Evolutionary conservation across 1,284 basidiomycete species (phyloP).

Genomic region (Tylopilus sp.): DNA sequence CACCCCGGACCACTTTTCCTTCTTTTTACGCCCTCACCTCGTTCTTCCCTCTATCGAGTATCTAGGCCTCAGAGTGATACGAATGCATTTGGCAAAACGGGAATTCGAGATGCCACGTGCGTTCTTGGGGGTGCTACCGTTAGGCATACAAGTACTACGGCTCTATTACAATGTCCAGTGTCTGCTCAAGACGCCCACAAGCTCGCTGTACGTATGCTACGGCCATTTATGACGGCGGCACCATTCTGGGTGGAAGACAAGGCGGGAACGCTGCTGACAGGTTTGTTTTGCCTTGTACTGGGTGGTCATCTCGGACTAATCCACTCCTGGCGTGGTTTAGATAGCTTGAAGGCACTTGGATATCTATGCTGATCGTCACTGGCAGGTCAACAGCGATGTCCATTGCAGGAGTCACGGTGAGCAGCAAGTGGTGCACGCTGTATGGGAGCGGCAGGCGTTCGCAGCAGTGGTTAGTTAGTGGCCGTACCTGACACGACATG

Average conservation of each 20-base stretch:
- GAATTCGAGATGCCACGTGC: slow-evolving; percentile 13
- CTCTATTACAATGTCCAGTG: slow-evolving; percentile 19
- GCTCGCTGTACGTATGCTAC: slow-evolving; percentile 8
- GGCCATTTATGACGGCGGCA: neutral
- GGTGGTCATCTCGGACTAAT: slow-evolving; percentile 5
- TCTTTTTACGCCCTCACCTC: neutral
- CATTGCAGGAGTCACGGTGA: no score
- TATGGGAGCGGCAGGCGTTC: no score
- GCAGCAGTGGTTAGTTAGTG: no score
- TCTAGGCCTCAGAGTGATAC: slow-evolving; percentile 14
- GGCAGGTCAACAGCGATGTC: no score
- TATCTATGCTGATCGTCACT: neutral
- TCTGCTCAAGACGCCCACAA: slow-evolving; percentile 19
- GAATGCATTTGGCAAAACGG: slow-evolving; percentile 6
- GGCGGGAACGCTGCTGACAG: slow-evolving; percentile 23
- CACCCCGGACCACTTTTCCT: slow-evolving; percentile 4
- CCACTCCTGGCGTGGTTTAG: slow-evolving; percentile 1
- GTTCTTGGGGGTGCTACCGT: slow-evolving; percentile 13
- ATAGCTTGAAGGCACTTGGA: slow-evolving; percentile 13
- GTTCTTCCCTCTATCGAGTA: slow-evolving; percentile 18
- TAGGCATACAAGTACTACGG: slow-evolving; percentile 18
- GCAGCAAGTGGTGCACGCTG: no score
- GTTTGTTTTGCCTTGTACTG: slow-evolving; percentile 5
- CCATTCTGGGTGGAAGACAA: slow-evolving; percentile 26
- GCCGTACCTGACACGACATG: no score